Conservation (phyloP, 1,139 yeast genomes). For the Nakaseomyces delphensis region DNA sequence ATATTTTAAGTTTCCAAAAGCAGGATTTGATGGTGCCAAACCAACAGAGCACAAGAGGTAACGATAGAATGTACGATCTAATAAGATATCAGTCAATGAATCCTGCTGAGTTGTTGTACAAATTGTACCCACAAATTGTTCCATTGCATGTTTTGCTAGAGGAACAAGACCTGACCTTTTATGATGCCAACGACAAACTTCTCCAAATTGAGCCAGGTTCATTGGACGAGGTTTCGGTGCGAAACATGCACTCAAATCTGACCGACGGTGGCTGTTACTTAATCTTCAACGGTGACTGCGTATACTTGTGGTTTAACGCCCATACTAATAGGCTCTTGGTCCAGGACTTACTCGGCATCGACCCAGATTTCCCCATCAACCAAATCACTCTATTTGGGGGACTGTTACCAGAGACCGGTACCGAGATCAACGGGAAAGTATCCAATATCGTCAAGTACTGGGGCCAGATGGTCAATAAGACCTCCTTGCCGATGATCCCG, state of each 20-base stretch:
- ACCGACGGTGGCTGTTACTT: slow-evolving; percentile 65
- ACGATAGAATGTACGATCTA: slow-evolving; percentile 52
- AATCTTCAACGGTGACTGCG: slow-evolving; percentile 57
- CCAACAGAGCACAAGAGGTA: slow-evolving; percentile 40
- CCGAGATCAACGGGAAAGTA: slow-evolving; percentile 62
- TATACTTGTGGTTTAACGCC: slow-evolving; percentile 63
- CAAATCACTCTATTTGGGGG: slow-evolving; percentile 33
- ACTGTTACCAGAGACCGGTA: slow-evolving; percentile 56
- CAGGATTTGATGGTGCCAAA: slow-evolving; percentile 51
- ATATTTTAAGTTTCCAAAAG: slow-evolving; percentile 62
- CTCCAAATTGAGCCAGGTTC: slow-evolving; percentile 36
- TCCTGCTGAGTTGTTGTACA: slow-evolving; percentile 50
- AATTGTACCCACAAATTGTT: slow-evolving; percentile 72
- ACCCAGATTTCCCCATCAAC: slow-evolving; percentile 42
- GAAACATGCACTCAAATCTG: slow-evolving; percentile 20
- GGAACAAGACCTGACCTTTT: slow-evolving; percentile 45
- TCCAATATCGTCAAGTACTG: slow-evolving; percentile 44
- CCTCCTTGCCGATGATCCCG: slow-evolving; percentile 22
- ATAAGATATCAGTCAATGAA: slow-evolving; percentile 49
- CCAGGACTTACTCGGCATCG: slow-evolving; percentile 67
- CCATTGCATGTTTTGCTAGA: slow-evolving; percentile 56
- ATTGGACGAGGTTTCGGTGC: slow-evolving; percentile 36
- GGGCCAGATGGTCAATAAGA: slow-evolving; percentile 21
- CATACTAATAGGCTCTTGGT: slow-evolving; percentile 60
- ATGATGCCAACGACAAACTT: slow-evolving; percentile 38